phyloP scores from a whole-genome alignment of 495 filamentous ascomycete genomes.

The Penicillium cosmopolitanum region DNA sequence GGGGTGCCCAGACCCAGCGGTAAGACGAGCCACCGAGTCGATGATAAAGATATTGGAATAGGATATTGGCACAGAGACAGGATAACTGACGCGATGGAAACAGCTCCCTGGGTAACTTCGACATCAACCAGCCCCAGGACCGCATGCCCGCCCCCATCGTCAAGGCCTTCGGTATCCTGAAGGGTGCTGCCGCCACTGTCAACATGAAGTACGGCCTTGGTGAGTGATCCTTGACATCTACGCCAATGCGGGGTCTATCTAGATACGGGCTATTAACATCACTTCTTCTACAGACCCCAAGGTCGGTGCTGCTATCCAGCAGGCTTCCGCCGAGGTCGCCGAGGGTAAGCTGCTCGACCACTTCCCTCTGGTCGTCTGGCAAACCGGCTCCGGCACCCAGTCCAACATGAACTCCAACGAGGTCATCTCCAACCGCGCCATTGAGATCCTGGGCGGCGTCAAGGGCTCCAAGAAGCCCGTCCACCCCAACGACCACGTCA shows the following conservation, averaged over 20 bases:
- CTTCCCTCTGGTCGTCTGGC: conserved; percentile 99
- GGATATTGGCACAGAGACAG: neutral
- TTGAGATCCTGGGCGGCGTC: conserved; percentile 92
- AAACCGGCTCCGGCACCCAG: conserved; percentile 97
- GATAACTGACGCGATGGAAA: conserved; percentile 24
- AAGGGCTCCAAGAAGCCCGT: conserved; percentile 98
- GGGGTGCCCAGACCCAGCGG: conserved; percentile 98
- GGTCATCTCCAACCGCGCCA: conserved; percentile 98
- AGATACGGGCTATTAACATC: conserved; percentile 14
- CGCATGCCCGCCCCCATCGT: conserved; percentile 95
- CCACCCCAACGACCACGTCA: conserved; percentile 99
- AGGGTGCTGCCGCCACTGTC: conserved; percentile 93
- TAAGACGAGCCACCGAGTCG: conserved; percentile 36
- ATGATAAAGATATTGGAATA: neutral
- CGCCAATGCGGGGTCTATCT: neutral
- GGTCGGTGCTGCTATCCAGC: conserved; percentile 89
- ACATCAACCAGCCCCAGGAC: conserved; percentile 98
- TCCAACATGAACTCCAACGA: conserved; percentile 99
- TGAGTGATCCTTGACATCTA: conserved; percentile 47
- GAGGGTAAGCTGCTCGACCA: conserved; percentile 93
- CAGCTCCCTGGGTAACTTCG: conserved; percentile 91
- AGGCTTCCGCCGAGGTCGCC: conserved; percentile 92
- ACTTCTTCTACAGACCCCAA: conserved; percentile 65
- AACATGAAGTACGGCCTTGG: conserved; percentile 96
- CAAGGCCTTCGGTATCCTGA: conserved; percentile 93